Conservation (phyloP, 1,284 basidiomycete species). For the Cryptococcus sp. region DNA sequence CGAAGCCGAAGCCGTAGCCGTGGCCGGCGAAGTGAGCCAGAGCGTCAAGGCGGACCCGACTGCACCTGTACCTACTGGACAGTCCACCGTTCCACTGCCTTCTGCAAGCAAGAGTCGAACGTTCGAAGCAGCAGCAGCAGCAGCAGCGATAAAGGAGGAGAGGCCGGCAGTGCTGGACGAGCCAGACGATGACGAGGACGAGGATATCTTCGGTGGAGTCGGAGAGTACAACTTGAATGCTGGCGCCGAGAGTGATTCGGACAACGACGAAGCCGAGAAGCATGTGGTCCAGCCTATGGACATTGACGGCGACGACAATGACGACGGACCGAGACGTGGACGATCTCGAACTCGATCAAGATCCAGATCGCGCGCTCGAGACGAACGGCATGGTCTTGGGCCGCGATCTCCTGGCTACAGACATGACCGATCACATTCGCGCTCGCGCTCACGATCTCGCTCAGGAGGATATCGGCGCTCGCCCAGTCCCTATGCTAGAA, state of each 20-base stretch:
- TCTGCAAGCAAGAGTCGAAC: background rate
- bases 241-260: slow-evolving; percentile 33
- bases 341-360: slow-evolving; percentile 13
- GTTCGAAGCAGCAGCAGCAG: background rate
- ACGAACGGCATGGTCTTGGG: slow-evolving; percentile 7
- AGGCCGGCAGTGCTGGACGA: too few relatives aligned
- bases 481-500: slow-evolving; percentile 12
- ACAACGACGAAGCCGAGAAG: slow-evolving; percentile 33
- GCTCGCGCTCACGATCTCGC: slow-evolving; percentile 7
- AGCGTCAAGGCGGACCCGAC: background rate
- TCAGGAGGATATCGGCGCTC: slow-evolving; percentile 10
- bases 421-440: slow-evolving; percentile 11
- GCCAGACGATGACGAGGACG: slow-evolving; percentile 34
- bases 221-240: slow-evolving; percentile 76
- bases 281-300: slow-evolving; percentile 13
- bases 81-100: slow-evolving; percentile 3
- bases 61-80: background rate
- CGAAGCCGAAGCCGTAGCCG: slow-evolving; percentile 9
- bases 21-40: background rate
- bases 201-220: slow-evolving; percentile 77
- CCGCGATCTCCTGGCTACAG: slow-evolving; percentile 18
- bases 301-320: slow-evolving; percentile 6
- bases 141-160: slow-evolving; percentile 2
- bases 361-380: background rate
- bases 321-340: slow-evolving; percentile 5